phyloP scores from a whole-genome alignment of 257 asterid species.

The Nemophila menziesii region DNA sequence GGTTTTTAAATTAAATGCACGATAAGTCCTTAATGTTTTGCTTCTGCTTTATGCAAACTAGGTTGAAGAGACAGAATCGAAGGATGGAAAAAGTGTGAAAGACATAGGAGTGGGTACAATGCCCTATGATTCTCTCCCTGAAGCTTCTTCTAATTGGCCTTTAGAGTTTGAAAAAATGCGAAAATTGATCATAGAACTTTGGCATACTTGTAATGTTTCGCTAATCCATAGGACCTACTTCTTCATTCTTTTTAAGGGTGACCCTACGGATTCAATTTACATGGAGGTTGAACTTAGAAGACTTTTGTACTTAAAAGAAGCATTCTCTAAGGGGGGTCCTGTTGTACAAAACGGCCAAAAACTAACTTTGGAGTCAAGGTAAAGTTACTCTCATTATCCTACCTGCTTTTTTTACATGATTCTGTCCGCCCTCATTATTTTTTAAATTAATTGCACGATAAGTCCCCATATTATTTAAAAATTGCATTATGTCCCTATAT shows the following conservation, averaged over 20 bases:
- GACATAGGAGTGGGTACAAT: conserved; percentile 28
- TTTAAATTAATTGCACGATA: too few species aligned
- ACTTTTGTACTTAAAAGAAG: conserved; percentile 31
- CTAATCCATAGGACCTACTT: conserved; percentile 42
- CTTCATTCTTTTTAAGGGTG: conserved; percentile 43
- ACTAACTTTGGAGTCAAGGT: conserved; percentile 34
- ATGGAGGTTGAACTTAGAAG: conserved; percentile 44
- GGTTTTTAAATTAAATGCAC: not conserved
- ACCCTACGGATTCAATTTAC: conserved; percentile 37
- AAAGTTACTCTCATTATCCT: conserved; percentile 1
- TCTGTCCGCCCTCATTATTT: conserved; percentile 1
- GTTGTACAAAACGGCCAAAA: conserved; percentile 27
- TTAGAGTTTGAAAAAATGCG: conserved; percentile 29
- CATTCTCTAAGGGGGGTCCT: conserved; percentile 28
- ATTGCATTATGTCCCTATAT: too few species aligned
- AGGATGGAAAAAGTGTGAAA: conserved; percentile 16
- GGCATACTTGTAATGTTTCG: conserved; percentile 41
- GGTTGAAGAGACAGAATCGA: conserved; percentile 16
- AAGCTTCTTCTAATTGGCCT: conserved; percentile 29
- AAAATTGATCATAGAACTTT: conserved; percentile 26
- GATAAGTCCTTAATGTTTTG: conserved; percentile 1
- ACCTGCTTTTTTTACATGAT: not conserved
- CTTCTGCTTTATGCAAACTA: conserved; percentile 7
- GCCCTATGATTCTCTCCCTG: conserved; percentile 22
- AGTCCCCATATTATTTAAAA: too few species aligned